A percentile compares a stretch with the other conserved stretches of the same genome.
Conservation (phyloP, 805 yeast species). For the Starmerella floricola region DNA sequence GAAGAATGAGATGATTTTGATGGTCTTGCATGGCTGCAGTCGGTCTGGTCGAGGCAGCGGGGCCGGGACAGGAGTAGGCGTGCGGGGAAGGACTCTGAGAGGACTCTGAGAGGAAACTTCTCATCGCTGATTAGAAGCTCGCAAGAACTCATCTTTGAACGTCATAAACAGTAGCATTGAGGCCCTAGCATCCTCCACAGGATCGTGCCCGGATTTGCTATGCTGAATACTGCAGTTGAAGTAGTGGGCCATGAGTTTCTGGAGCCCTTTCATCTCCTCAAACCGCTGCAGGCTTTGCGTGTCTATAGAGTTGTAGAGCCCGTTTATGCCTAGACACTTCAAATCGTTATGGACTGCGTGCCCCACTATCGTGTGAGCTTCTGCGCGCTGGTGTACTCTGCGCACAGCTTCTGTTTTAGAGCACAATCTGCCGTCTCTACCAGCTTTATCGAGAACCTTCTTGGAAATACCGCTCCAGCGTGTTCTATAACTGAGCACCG, state of each 20-base stretch:
- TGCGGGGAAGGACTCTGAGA: too few species aligned
- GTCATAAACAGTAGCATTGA: conserved; percentile 40
- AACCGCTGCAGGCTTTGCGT: conserved; percentile 62
- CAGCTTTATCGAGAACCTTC: conserved; percentile 44
- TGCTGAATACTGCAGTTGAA: conserved; percentile 54
- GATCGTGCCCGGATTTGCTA: conserved; percentile 61
- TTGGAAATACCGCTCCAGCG: conserved; percentile 76
- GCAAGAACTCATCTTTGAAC: not conserved
- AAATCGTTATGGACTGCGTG: conserved; percentile 82
- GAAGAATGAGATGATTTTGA: too few species aligned
- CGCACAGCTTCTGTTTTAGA: conserved; percentile 57
- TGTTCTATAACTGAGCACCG: conserved; percentile 68
- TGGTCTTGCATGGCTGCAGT: too few species aligned
- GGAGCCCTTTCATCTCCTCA: conserved; percentile 67
- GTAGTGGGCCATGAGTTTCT: conserved; percentile 46
- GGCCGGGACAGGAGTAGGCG: too few species aligned
- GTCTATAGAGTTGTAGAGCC: conserved; percentile 61
- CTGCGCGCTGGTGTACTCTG: conserved; percentile 37
- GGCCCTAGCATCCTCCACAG: conserved; percentile 71
- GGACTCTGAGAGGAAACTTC: too few species aligned
- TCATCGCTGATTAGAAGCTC: too few species aligned
- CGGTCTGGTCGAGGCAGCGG: too few species aligned
- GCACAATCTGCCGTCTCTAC: conserved; percentile 32
- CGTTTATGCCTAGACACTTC: conserved; percentile 39
- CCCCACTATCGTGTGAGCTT: conserved; percentile 61